These are phyloP conservation scores for Termitomyces sp. DNA, from an alignment of 768 basidiomycete species.

Conservation along the genomic window DNA sequence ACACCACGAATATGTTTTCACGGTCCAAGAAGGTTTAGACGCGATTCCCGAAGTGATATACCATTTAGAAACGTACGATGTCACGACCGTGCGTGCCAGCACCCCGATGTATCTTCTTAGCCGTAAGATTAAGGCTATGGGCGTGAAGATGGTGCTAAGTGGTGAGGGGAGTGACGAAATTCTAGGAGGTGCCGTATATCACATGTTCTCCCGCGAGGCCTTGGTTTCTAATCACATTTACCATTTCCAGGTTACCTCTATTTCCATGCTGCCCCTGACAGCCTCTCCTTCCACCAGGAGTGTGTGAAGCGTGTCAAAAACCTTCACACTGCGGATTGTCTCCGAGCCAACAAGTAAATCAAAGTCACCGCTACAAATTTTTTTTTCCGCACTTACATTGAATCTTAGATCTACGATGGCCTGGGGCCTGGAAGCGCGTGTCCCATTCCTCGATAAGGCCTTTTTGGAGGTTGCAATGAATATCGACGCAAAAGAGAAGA, in stretches of 20 bases:
- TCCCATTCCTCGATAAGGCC: slow-evolving; percentile 96
- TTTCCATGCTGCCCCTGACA: slow-evolving; percentile 96
- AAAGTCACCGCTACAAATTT: not conserved
- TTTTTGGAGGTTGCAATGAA: slow-evolving; percentile 96
- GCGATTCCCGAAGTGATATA: slow-evolving; percentile 97
- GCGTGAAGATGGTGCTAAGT: slow-evolving; percentile 98
- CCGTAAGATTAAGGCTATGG: slow-evolving; percentile 99
- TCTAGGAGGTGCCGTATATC: slow-evolving; percentile 64
- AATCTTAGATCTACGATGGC: slow-evolving; percentile 89
- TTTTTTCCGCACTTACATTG: not conserved
- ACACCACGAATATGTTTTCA: slow-evolving; percentile 98
- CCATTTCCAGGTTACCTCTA: slow-evolving; percentile 80
- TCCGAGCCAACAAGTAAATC: slow-evolving; percentile 92
- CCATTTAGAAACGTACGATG: slow-evolving; percentile 98
- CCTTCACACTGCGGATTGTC: slow-evolving; percentile 94
- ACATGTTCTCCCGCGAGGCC: not conserved
- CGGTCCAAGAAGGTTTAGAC: slow-evolving; percentile 95
- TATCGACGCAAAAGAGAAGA: slow-evolving; percentile 81
- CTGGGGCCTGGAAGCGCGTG: slow-evolving; percentile 97
- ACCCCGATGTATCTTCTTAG: slow-evolving; percentile 99
- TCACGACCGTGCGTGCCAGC: slow-evolving; percentile 95
- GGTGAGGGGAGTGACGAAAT: slow-evolving; percentile 99
- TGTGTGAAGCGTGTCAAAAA: slow-evolving; percentile 94
- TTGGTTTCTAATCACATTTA: not conserved
- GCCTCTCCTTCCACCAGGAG: slow-evolving; percentile 89